Evolutionary conservation across 164 flowering plant species (phyloP).

Genomic region (Malania oleifera): DNA sequence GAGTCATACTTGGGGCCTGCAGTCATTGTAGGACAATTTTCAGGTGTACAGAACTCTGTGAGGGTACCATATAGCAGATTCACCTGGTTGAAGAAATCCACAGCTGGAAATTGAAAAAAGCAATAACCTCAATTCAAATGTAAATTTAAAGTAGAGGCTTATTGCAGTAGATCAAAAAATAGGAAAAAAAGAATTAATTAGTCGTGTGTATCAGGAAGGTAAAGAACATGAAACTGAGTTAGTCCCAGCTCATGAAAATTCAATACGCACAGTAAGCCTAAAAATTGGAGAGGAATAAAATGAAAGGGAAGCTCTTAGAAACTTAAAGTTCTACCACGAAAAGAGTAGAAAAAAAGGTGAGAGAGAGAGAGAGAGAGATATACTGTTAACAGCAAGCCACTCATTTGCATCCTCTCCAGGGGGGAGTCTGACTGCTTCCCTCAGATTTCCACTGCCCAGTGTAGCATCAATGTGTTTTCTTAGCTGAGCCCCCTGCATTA

Average conservation of each 20-base stretch:
- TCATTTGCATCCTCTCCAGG: constrained; percentile 99
- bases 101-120: constrained; percentile 65
- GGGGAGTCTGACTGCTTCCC: constrained; percentile 99
- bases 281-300: not conserved
- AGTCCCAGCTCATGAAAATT: not conserved
- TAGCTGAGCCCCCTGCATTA: constrained; percentile 88
- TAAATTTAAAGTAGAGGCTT: not conserved
- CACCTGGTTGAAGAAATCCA: constrained; percentile 99
- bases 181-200: not conserved
- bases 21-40: constrained; percentile 97
- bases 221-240: no score
- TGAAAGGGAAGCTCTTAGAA: not conserved
- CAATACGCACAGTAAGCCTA: not conserved
- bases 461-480: constrained; percentile 99
- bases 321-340: not conserved
- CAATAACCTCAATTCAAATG: constrained; percentile 24
- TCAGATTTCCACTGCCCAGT: constrained; percentile 96
- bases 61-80: constrained; percentile 98
- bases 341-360: not conserved
- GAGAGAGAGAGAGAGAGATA: constrained; percentile 31
- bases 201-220: not conserved
- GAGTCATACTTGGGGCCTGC: constrained; percentile 95
- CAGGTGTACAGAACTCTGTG: constrained; percentile 97
- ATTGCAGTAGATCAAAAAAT: not conserved
- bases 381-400: constrained; percentile 99